Base-by-base conservation (phyloP, 2,329 filamentous ascomycete species). In the Phyllosticta citribraziliensis region DNA sequence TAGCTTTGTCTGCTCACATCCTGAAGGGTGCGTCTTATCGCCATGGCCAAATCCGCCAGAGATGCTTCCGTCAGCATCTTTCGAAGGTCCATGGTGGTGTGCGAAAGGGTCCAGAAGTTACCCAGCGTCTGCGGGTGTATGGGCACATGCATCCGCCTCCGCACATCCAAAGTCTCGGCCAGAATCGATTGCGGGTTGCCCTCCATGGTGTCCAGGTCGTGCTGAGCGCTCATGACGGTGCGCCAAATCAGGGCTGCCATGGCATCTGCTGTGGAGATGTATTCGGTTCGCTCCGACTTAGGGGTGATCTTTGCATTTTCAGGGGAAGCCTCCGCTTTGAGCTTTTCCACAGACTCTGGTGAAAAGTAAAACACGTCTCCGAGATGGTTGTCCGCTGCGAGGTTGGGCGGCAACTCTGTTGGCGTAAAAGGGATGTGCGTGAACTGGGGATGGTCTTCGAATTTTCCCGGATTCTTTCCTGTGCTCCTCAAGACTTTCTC, bases 301-400 rank as follows among this genome's bases (percentile, higher is more conserved):
- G 40, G 40, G 14, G 40, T 47, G 40, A 47, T 47, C 17, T 53
- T 33, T 14, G 57, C 30, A 50, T 59, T 59, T 25, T 51, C 24
- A 11, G 25, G 50, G 11, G 57, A 53, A 4, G 51, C 50, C 6
- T 40, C 57, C 11, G 25, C 19, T 22, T 58, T 58, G 20, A 58
- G 50, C 14, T 27, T 27, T 24, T 24, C 27, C 17, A 58, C n/a
- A 3, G 50, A 33, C 17, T 27, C 25, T 19, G 51, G 25, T 12
- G 57, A 54, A 20, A 58, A 22, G 25, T 58, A 58, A 35, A 58
- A 58, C 2, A 58, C 56, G n/a, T 58, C 47, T 22, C 47, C 56
- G 17, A 25, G 47, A 50, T 52, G 47, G n/a, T 52, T 58, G 22
- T 22, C 24, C 27, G 22, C 47, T 10, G 22, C 14, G 22, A 58